Base-by-base conservation (phyloP, 139 green algal genomes). In the Ostreobium quekettii region DNA sequence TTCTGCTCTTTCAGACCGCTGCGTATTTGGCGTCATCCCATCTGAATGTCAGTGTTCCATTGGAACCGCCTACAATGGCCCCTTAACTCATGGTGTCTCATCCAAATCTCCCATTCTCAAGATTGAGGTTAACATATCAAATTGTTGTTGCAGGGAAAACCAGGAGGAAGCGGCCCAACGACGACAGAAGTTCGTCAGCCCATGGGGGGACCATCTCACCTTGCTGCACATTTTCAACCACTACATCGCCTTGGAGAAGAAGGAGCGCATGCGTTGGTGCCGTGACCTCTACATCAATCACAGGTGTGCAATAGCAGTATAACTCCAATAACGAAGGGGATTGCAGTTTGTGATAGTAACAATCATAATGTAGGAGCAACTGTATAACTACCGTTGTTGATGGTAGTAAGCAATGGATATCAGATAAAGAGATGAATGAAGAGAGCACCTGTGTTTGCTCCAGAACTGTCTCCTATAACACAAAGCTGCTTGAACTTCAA, bases 151-250 rank as follows among this genome's bases (percentile, higher is more conserved):
- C 75, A 86, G 82, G 70, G 64, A 84, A 4, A 86, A 85, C 69
- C 75, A 79, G 31, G 75, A 86, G n/a, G 83, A 88, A 58, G 84
- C 85, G 6, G 68, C 65, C 0, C 77, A 81, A 30, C 83, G 82
- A 0, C 75, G 80, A 4, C 48, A 71, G 35, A 83, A 85, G 64
- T 97, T 96, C 58, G 24, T 74, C 0, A 58, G 48, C 4, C 60
- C 67, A 0, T 67, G 85, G 22, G 90, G 90, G 6, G 90, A 97
- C 78, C 88, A 95, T 71, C 47, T 90, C 1, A 93, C 87, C 4
- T 64, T 89, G 66, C 82, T 95, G 32, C 64, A 69, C 1, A 78
- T 96, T 53, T 85, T 87, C 46, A 59, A 65, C 24, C 69, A 69
- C 0, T 96, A 76, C 66, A 38, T 59, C 24, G 73, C 70, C 32